These are phyloP conservation scores for Apocynum venetum DNA, from an alignment of 257 asterid species.

Conservation along the genomic window DNA sequence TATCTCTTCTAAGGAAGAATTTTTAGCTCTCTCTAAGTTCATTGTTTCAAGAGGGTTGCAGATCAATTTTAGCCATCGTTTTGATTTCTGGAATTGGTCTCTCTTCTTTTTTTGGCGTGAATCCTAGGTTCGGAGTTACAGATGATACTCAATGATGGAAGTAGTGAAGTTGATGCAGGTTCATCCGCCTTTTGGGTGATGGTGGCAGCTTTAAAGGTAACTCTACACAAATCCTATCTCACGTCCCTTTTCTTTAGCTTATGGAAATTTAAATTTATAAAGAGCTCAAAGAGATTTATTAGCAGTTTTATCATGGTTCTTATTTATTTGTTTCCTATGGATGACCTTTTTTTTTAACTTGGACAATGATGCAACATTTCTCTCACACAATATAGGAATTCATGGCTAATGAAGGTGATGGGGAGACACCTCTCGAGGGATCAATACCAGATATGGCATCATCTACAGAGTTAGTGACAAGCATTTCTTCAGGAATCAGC, in stretches of 20 bases:
- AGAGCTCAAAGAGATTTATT: neutral
- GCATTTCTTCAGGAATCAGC: slow-evolving; percentile 15
- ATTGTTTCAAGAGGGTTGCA: neutral
- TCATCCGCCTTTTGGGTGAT: slow-evolving; percentile 93
- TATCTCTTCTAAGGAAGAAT: neutral
- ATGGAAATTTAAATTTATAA: neutral
- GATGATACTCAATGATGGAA: slow-evolving; percentile 61
- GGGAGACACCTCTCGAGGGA: slow-evolving; percentile 97
- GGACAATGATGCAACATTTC: neutral
- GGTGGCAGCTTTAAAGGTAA: slow-evolving; percentile 91
- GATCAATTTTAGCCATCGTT: neutral
- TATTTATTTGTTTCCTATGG: neutral
- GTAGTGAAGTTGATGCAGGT: slow-evolving; percentile 64
- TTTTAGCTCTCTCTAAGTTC: neutral
- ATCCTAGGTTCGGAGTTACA: slow-evolving; percentile 59
- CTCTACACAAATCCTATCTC: neutral
- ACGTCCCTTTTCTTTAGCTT: neutral
- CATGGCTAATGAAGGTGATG: slow-evolving; percentile 80
- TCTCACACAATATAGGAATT: slow-evolving; percentile 55
- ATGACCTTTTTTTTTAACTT: slow-evolving; percentile 9
- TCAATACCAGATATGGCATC: slow-evolving; percentile 98
- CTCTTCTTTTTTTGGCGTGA: slow-evolving; percentile 17
- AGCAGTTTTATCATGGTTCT: neutral
- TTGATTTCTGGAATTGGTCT: neutral
- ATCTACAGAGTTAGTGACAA: slow-evolving; percentile 81